phyloP scores from a whole-genome alignment of 2,329 filamentous ascomycete genomes.

The Ophiostoma sp. region DNA sequence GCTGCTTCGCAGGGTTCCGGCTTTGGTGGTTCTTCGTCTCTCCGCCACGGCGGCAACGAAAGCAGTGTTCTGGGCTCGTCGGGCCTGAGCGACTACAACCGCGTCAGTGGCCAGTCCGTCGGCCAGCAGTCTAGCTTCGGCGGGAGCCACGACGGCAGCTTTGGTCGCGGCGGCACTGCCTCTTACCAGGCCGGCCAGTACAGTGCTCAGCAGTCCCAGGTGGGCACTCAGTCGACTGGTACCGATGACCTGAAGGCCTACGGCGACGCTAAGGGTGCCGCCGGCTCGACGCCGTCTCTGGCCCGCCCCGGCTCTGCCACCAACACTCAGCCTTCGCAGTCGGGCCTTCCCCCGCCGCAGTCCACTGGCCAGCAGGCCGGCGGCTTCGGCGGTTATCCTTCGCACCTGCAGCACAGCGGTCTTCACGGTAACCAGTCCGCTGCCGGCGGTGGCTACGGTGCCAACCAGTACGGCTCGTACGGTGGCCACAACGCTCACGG shows the following conservation, averaged over 20 bases:
- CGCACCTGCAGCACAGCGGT: slow-evolving; percentile 48
- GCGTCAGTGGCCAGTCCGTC: slow-evolving; percentile 43
- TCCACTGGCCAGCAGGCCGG: slow-evolving; percentile 48
- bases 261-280: slow-evolving; percentile 49
- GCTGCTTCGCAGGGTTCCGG: slow-evolving; percentile 43
- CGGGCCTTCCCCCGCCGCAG: slow-evolving; percentile 51
- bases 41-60: slow-evolving; percentile 46
- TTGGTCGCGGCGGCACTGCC: slow-evolving; percentile 45
- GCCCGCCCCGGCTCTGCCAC: slow-evolving; percentile 55
- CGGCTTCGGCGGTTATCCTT: slow-evolving; percentile 52
- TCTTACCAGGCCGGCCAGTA: slow-evolving; percentile 53
- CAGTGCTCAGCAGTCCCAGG: slow-evolving; percentile 45
- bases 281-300: slow-evolving; percentile 53
- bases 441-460: slow-evolving; percentile 45
- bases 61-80: slow-evolving; percentile 43
- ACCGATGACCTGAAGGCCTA: slow-evolving; percentile 56
- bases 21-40: slow-evolving; percentile 47
- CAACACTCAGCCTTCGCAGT: slow-evolving; percentile 48
- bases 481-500: slow-evolving; percentile 43
- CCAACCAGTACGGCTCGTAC: slow-evolving; percentile 50
- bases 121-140: slow-evolving; percentile 49
- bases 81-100: slow-evolving; percentile 49
- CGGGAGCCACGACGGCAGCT: slow-evolving; percentile 49
- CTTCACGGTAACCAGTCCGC: slow-evolving; percentile 46
- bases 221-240: slow-evolving; percentile 38